Conservation (phyloP, 2,329 filamentous ascomycete genomes). For the Magnaporthales sp. region DNA sequence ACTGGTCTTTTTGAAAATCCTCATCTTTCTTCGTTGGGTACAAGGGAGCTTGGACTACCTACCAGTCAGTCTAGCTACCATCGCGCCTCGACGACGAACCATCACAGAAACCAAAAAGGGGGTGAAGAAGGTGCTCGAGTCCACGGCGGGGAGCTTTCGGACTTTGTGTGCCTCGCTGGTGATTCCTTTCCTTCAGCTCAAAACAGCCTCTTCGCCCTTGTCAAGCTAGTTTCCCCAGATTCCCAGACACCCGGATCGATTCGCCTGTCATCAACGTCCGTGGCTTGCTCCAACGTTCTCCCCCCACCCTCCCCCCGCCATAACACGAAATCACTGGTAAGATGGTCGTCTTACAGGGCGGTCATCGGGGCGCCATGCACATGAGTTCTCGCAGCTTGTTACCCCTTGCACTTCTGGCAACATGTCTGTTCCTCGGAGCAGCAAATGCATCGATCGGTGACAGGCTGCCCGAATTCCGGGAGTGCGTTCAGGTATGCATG, state of each 20-base stretch:
- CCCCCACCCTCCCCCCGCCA: neutral
- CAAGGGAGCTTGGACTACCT: no score
- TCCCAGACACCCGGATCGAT: neutral
- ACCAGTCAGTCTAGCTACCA: no score
- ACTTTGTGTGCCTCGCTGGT: no score
- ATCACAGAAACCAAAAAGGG: no score
- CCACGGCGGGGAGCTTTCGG: no score
- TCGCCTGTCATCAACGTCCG: neutral
- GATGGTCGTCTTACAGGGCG: neutral
- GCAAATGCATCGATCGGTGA: constrained; percentile 72
- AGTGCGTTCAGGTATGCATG: constrained; percentile 69
- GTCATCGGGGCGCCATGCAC: neutral
- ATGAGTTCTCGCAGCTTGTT: constrained; percentile 7
- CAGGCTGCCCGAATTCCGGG: constrained; percentile 73
- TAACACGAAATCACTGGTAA: neutral
- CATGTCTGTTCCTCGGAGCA: constrained; percentile 30
- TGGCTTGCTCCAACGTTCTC: neutral
- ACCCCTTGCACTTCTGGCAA: constrained; percentile 23
- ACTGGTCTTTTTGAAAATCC: no score
- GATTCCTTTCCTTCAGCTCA: no score
- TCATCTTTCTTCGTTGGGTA: no score
- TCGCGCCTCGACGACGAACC: no score
- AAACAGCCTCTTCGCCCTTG: no score
- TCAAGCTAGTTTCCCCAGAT: no score
- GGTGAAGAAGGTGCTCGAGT: no score